Evolutionary conservation across 441 rosid genomes (phyloP).

Genomic region (Brassica hybrid): DNA sequence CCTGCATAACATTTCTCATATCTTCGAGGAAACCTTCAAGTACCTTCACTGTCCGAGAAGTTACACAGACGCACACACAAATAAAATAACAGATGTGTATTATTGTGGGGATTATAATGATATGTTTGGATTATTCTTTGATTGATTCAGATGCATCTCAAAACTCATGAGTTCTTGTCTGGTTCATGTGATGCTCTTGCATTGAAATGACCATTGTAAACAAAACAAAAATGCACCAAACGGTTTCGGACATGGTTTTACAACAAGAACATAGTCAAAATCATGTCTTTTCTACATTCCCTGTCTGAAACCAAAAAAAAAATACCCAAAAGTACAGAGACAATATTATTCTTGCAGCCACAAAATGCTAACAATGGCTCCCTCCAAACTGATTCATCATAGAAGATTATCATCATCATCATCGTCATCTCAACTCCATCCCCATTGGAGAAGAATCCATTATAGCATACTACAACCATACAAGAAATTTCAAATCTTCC

Average conservation of each 20-base stretch:
- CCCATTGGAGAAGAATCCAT: conserved; percentile 35
- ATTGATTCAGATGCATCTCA: conserved; percentile 37
- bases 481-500: conserved; percentile 37
- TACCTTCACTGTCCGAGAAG: not conserved
- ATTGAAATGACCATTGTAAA: conserved; percentile 7
- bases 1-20: not conserved
- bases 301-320: conserved; percentile 22
- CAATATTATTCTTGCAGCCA: conserved; percentile 31
- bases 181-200: not conserved
- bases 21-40: not conserved
- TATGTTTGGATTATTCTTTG: conserved; percentile 55
- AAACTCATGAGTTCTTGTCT: too few relatives aligned
- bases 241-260: conserved; percentile 34
- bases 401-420: conserved; percentile 37
- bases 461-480: conserved; percentile 25
- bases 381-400: conserved; percentile 36
- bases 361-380: conserved; percentile 23
- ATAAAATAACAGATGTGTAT: not conserved
- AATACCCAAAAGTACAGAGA: conserved; percentile 27
- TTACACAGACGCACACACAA: not conserved
- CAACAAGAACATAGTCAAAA: conserved; percentile 36
- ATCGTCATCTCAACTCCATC: conserved; percentile 24
- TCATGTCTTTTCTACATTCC: conserved; percentile 33
- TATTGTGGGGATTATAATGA: not conserved
- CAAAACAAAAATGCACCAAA: conserved; percentile 12